Evolutionary conservation across 2,329 filamentous ascomycete species (phyloP).

Genomic region (Colletotrichum horii): DNA sequence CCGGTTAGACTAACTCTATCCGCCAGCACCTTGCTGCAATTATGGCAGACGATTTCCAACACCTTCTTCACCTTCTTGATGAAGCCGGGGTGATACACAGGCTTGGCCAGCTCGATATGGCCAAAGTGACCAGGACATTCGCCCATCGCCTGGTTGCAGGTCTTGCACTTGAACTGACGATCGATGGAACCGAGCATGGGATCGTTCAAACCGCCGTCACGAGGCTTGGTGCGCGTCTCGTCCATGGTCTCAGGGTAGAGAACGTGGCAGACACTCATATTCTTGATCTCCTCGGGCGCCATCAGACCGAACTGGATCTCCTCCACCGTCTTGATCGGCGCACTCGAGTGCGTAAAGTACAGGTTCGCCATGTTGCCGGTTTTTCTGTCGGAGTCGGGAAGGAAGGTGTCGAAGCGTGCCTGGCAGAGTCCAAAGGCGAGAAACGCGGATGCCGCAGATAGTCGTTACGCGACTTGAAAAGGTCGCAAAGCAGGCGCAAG

Average conservation of each 20-base stretch:
- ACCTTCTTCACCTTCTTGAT: conserved; percentile 99
- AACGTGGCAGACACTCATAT: conserved; percentile 95
- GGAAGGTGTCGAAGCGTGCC: not conserved
- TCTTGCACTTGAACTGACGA: conserved; percentile 92
- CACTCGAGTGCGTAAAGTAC: conserved; percentile 88
- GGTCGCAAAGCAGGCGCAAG: conserved; percentile 27
- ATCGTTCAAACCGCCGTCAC: conserved; percentile 92
- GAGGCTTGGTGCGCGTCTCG: conserved; percentile 88
- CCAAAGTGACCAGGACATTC: conserved; percentile 98
- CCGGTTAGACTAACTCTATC: conserved; percentile 87
- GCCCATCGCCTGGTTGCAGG: conserved; percentile 93
- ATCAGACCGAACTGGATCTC: conserved; percentile 99
- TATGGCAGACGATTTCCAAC: conserved; percentile 97
- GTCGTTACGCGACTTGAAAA: conserved; percentile 24
- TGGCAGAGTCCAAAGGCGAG: not conserved
- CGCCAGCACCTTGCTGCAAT: conserved; percentile 96
- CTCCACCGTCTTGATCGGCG: conserved; percentile 95
- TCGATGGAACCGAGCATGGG: conserved; percentile 96
- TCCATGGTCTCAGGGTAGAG: conserved; percentile 99
- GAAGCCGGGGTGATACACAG: conserved; percentile 94
- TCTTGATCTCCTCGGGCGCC: conserved; percentile 98
- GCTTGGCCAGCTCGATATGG: conserved; percentile 96
- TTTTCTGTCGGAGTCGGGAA: conserved; percentile 21
- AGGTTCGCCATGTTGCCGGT: conserved; percentile 84
- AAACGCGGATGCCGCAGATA: not conserved